phyloP scores from a whole-genome alignment of 176 grass and related monocot genomes.

The Oryza australiensis region DNA sequence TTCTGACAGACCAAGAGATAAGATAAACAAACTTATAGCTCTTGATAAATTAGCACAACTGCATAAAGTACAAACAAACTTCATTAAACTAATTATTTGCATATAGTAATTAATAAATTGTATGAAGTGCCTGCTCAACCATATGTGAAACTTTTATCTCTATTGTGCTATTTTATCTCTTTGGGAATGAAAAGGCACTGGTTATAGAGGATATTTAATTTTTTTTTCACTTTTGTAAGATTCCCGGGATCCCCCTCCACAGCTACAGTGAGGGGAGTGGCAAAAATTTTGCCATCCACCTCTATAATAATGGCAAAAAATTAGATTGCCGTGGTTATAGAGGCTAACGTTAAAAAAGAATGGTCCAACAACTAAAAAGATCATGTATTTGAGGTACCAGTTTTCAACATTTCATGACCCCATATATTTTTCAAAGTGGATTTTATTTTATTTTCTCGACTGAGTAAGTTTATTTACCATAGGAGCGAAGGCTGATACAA shows the following conservation, averaged over 20 bases:
- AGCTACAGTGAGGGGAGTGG: too few relatives aligned
- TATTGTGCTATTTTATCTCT: not conserved
- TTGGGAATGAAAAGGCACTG: not conserved
- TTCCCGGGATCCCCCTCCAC: too few relatives aligned
- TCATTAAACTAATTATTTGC: not conserved
- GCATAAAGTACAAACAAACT: not conserved
- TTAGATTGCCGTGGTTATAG: too few relatives aligned
- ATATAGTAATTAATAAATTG: not conserved
- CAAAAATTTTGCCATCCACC: too few relatives aligned
- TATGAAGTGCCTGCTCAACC: not conserved
- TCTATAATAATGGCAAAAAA: too few relatives aligned
- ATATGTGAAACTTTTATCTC: not conserved
- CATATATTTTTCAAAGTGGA: not conserved
- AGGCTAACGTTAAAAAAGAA: not conserved
- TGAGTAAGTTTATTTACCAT: slow-evolving; percentile 47
- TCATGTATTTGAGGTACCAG: not conserved
- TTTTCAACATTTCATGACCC: not conserved
- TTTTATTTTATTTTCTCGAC: not conserved
- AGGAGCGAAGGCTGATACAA: slow-evolving; percentile 69
- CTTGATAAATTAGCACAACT: not conserved
- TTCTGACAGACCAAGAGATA: slow-evolving; percentile 23
- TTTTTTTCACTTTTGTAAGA: too few relatives aligned
- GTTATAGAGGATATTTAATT: not conserved
- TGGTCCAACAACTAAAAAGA: not conserved
- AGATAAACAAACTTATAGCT: not conserved